These are phyloP conservation scores for Fusarium dlaminii DNA, from an alignment of 2,329 filamentous ascomycete species.

Conservation along the genomic window DNA sequence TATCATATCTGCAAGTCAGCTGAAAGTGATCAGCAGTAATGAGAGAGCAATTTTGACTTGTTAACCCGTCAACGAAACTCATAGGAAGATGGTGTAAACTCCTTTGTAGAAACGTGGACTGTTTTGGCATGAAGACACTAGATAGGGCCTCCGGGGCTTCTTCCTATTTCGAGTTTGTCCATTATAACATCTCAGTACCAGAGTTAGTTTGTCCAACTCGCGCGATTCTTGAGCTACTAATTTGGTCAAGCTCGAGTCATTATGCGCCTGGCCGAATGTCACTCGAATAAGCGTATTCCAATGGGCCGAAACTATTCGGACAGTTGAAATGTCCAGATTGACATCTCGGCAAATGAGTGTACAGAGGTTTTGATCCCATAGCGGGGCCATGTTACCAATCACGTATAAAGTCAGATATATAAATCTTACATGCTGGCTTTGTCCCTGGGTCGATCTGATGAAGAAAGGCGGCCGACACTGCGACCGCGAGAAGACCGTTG, in stretches of 20 bases:
- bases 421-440: conserved; percentile 14
- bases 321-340: not conserved
- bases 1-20: conserved; percentile 10
- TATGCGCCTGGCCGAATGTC: not conserved
- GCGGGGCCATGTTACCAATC: not conserved
- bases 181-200: not conserved
- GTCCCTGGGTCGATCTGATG: conserved; percentile 6
- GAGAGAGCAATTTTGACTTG: not conserved
- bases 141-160: not conserved
- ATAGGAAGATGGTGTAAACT: not conserved
- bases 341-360: not conserved
- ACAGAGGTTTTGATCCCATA: not conserved
- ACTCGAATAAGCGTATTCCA: not conserved
- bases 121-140: not conserved
- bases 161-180: not conserved
- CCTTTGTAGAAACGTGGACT: not conserved
- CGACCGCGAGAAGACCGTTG: not conserved
- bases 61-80: not conserved
- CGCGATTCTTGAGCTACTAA: not conserved
- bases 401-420: not conserved
- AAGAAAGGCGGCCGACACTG: conserved; percentile 16
- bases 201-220: not conserved
- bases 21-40: conserved; percentile 1
- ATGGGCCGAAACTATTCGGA: not conserved
- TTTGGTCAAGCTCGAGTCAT: not conserved